Conservation (phyloP, 2,329 filamentous ascomycete species). For the Fusarium fujikuroi region DNA sequence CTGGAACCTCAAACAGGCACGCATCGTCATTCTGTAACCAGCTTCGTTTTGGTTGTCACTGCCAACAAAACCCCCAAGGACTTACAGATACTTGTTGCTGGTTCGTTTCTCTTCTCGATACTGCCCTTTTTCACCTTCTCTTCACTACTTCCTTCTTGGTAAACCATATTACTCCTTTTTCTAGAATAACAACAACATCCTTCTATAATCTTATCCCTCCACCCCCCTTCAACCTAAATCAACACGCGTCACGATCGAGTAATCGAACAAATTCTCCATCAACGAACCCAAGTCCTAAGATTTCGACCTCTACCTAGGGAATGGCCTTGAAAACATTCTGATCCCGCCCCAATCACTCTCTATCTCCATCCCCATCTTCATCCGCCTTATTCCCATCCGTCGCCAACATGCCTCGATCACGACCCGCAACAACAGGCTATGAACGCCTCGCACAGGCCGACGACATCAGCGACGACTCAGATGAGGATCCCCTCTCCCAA, state of each 20-base stretch:
- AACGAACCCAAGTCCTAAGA: background rate
- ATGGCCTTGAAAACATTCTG: constrained; percentile 31
- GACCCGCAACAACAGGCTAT: constrained; percentile 83
- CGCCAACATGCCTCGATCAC: constrained; percentile 69
- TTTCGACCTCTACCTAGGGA: constrained; percentile 1
- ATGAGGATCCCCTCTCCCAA: constrained; percentile 68
- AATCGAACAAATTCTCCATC: constrained; percentile 1
- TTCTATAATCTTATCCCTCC: constrained; percentile 10
- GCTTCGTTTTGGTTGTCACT: constrained; percentile 23
- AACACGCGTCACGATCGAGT: constrained; percentile 18
- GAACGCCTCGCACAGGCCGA: constrained; percentile 86
- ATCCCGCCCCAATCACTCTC: constrained; percentile 2
- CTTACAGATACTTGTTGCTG: background rate
- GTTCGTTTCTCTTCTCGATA: constrained; percentile 1
- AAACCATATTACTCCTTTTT: constrained; percentile 19
- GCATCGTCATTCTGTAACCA: constrained; percentile 35
- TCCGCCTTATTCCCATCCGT: background rate
- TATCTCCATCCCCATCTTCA: constrained; percentile 5
- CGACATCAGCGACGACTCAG: constrained; percentile 77
- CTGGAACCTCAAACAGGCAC: constrained; percentile 33
- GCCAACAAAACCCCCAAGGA: background rate
- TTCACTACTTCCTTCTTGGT: background rate
- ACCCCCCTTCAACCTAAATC: constrained; percentile 16
- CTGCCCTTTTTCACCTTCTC: constrained; percentile 1
- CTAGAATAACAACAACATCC: constrained; percentile 1